Base-by-base conservation (phyloP, 108 stramenopile genomes). In the Fragilaria radians region DNA sequence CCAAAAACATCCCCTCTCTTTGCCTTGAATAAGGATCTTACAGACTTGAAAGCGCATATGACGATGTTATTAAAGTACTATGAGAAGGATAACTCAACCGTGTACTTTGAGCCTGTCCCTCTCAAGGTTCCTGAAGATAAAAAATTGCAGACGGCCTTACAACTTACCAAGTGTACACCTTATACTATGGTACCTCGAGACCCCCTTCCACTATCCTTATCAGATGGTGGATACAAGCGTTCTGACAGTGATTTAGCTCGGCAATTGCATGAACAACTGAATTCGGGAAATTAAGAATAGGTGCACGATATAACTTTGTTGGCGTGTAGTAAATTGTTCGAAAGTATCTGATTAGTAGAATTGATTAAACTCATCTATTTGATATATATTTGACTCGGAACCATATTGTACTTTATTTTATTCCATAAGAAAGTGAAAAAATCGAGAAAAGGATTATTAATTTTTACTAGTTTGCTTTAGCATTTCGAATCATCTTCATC, bases 51-150 rank as follows among this genome's bases (percentile, higher is more conserved):
- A 28, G 49, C 58, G 18, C 93, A 94, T 59, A 71, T 89, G 73
- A 48, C 48, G 11, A 27, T 36, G 7, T 26, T 94, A 46, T 47
- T 89, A 46, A 63, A 61, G 1, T 61, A 59, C 29, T 94, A 87
- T 86, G 88, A 91, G 69, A 84, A 76, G 54, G 93, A 94, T 60
- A 89, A 89, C 54, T 77, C 74, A 14, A 52, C 70, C 45, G 79
- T 94, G 1, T 94, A 83, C 60, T 94, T 94, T 62, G 88, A 85
- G 49, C 74, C 79, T 46, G 89, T 94, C 14, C 93, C 93, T 2
- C 81, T 70, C 14, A 70, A 76, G 27, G 85, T 94, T 11, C 82
- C 89, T 27, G 66, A 70, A 11, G 72, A 83, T 11, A 86, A 87
- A 57, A 77, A 70, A 32, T 61, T 91, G 47, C 63, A 72, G 28